These are phyloP conservation scores for Salvia splendens DNA, from an alignment of 257 asterid genomes.

Conservation along the genomic window DNA sequence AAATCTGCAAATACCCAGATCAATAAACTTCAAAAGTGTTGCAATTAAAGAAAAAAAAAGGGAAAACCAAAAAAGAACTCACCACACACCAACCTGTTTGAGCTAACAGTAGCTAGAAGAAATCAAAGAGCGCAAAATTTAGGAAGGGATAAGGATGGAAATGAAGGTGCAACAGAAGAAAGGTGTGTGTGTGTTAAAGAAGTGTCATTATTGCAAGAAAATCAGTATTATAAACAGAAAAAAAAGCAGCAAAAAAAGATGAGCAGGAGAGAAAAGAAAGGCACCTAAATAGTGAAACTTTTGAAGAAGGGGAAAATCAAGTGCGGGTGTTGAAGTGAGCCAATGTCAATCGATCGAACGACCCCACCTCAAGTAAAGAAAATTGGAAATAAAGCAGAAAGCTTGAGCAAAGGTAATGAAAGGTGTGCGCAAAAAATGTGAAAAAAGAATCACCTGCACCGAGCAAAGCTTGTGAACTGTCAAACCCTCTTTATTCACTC, in stretches of 20 bases:
- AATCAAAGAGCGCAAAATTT: slow-evolving; percentile 18
- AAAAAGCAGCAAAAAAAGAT: neutral
- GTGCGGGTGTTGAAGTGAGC: slow-evolving; percentile 37
- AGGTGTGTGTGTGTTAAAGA: slow-evolving; percentile 32
- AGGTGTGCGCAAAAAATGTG: slow-evolving; percentile 29
- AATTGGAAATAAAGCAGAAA: slow-evolving; percentile 23
- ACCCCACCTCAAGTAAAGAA: slow-evolving; percentile 41
- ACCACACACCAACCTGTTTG: slow-evolving; percentile 32
- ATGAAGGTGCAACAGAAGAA: slow-evolving; percentile 39
- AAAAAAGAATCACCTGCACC: slow-evolving; percentile 31
- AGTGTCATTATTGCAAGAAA: slow-evolving; percentile 38
- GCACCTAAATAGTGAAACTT: slow-evolving; percentile 46
- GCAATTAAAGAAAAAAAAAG: slow-evolving; percentile 25
- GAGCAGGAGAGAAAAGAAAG: slow-evolving; percentile 13
- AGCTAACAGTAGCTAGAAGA: slow-evolving; percentile 29
- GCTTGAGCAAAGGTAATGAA: slow-evolving; percentile 19
- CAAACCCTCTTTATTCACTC: neutral
- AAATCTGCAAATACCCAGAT: slow-evolving; percentile 42
- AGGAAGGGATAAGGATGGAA: slow-evolving; percentile 19
- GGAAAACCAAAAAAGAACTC: slow-evolving; percentile 12
- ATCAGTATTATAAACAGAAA: slow-evolving; percentile 16
- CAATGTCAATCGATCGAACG: slow-evolving; percentile 37
- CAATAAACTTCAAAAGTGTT: slow-evolving; percentile 27
- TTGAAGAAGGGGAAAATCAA: slow-evolving; percentile 37
- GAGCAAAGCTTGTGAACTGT: slow-evolving; percentile 24